Base-by-base conservation (phyloP, 306 rosid genomes). In the Lathyrus sativus region DNA sequence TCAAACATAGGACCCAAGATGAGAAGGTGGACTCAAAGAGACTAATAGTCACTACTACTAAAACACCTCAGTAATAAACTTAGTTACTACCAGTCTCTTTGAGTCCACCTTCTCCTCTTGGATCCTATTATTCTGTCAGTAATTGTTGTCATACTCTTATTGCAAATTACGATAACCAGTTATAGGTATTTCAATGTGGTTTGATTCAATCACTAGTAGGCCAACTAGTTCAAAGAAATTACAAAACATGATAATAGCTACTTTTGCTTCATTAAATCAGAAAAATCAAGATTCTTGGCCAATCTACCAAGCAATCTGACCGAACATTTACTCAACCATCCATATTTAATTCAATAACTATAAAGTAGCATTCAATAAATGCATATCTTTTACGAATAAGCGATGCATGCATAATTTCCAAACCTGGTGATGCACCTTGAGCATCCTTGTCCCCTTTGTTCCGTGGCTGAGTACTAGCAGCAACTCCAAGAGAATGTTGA, bases 371-470 rank as follows among this genome's bases (percentile, higher is more conserved):
- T 33, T 66, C 35, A 28, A 50, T 35, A 42, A 31, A 33, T 43
- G 22, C 55, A n/a, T 58, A 71, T 51, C 18, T 13, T 31, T 31
- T 45, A 56, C 2, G 1, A 10, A 59, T 18, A 15, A 46, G 50
- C 62, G 28, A 61, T 11, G 28, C 46, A 76, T 4, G 61, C 29
- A 24, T 35, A 42, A 49, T 13, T 68, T 77, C 50, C 74, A 56
- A 55, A 77, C 79, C 79, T 31, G 71, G 65, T 28, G 62, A 29
- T 37, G 55, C 50, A 48, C 44, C 66, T 13, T 42, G 31, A 24
- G 39, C 65, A n/a, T 45, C 71, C 60, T 69, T 49, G 35, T 55
- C 15, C 24, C 28, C 33, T 64, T 45, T 22, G 48, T 2, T 12
- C 3, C 0, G 29, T 4, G 13, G 54, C 45, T 22, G 61, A 49